Base-by-base conservation (phyloP, 768 basidiomycete species). In the Tulasnella sp. region DNA sequence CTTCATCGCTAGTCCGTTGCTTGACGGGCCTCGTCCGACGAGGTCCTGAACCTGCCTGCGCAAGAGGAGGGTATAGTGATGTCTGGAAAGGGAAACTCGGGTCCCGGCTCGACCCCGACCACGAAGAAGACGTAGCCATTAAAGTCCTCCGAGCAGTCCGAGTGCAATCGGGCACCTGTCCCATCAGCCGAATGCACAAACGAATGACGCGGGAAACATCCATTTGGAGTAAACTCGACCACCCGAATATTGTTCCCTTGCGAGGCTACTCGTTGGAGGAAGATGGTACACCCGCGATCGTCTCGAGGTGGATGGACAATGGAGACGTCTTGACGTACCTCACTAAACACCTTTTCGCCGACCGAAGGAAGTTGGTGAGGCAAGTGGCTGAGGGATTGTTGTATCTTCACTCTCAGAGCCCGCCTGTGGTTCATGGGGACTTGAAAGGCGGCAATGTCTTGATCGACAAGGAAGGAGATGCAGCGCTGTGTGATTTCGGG, bases 391-490 rank as follows among this genome's bases (percentile, higher is more conserved):
- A 78, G 6, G 77, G 77, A 6, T 37, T 78, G 72, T 37, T 23
- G 15, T 74, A 78, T 55, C 48, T 78, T 16, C 77, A 78, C 35
- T 55, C 71, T 11, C 74, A 74, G 46, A 37, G n/a, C 51, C 75
- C 75, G 23, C 40, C 57, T 20, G 73, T 78, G 48, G 73, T 78
- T 23, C 77, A 78, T 40, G 77, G 77, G 20, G 77, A 78, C 40
- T 61, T 78, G 51, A 78, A 78, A 39, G 77, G 72, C n/a, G 77
- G 77, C 29, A 77, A 77, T 20, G 77, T 77, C 39, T 48, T 77
- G 77, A 46, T 77, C 29, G 70, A 77, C 40, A 48, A n/a, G 3
- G 26, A 23, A 20, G 77, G 77, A 29, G 71, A 77, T 29, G 76
- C 76, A 20, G 55, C 76, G 35, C 26, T 77, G 76, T 69, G 67